These are phyloP conservation scores for Eutrema yunnanense DNA, from an alignment of 345 rosid genomes.

Conservation along the genomic window DNA sequence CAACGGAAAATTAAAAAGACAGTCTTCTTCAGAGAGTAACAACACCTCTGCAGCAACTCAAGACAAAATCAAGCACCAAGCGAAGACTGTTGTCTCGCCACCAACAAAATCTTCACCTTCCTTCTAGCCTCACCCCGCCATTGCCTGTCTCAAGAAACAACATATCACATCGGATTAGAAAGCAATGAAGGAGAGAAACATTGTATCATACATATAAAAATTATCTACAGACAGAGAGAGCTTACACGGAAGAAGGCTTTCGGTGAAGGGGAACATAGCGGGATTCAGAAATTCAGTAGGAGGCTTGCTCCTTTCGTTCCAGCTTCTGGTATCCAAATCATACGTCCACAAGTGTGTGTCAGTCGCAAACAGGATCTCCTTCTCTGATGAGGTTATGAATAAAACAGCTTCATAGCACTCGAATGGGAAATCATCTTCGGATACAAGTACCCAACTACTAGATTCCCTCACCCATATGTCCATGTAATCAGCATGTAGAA, in stretches of 20 bases:
- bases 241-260: constrained; percentile 34
- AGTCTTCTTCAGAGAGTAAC: not conserved
- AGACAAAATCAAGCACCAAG: not conserved
- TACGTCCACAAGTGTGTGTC: not conserved
- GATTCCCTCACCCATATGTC: not conserved
- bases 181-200: not conserved
- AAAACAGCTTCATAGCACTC: not conserved
- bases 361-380: not conserved
- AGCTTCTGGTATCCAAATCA: not conserved
- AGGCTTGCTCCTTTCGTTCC: not conserved
- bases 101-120: not conserved
- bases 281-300: not conserved
- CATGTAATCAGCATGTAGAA: not conserved
- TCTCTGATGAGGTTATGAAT: not conserved
- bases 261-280: constrained; percentile 4
- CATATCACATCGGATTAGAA: not conserved
- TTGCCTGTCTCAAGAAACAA: not conserved
- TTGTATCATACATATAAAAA: not conserved
- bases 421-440: not conserved
- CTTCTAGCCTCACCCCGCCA: not conserved
- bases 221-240: not conserved
- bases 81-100: not conserved
- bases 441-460: not conserved
- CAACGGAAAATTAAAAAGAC: not conserved
- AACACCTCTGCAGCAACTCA: not conserved